Base-by-base conservation (phyloP, 768 basidiomycete genomes). In the Boletus speciosus region DNA sequence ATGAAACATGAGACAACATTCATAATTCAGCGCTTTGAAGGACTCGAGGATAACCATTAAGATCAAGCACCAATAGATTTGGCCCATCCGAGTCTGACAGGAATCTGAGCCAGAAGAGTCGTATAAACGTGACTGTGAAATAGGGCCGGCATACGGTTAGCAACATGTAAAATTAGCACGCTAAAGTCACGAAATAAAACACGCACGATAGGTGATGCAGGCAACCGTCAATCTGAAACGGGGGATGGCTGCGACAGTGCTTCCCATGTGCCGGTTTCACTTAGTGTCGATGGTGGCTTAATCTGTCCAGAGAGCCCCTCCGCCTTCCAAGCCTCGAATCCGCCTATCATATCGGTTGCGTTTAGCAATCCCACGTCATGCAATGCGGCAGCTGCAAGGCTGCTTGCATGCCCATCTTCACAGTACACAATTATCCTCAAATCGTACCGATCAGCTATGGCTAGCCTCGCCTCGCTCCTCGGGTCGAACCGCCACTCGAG, bases 401-500 rank as follows among this genome's bases (percentile, higher is more conserved):
- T 87, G 41, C 83, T 85, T 15, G 86, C 77, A 63, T 82, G 79
- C 2, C 90, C 87, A 47, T 88, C 87, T 64, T 86, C 81, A 66
- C 86, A 88, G 60, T 90, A 82, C 10, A 92, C 70, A 57, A 92
- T 87, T 31, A 89, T 77, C 43, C 86, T 71, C 37, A 90, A 64
- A 71, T 91, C 90, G 60, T 87, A 91, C 51, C 88, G 73, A 70
- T 88, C 84, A 23, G 82, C 89, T 58, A 90, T 82, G 1, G 79
- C 71, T 49, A 91, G 70, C 34, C 84, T 75, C 12, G 79, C 74
- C 6, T 78, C 73, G 59, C 73, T 77, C 51, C 86, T 76, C 5
- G 89, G 90, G 68, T 92, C 89, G 59, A 92, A 84, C 23, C 82
- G 78, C 87, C 88, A 90, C 66, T 92, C 90, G 49, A 92, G 76